Percentiles rank a stretch among this genome's conserved stretches.
Conservation (phyloP, 2,329 filamentous ascomycete genomes). For the Hypoxylon sp. region DNA sequence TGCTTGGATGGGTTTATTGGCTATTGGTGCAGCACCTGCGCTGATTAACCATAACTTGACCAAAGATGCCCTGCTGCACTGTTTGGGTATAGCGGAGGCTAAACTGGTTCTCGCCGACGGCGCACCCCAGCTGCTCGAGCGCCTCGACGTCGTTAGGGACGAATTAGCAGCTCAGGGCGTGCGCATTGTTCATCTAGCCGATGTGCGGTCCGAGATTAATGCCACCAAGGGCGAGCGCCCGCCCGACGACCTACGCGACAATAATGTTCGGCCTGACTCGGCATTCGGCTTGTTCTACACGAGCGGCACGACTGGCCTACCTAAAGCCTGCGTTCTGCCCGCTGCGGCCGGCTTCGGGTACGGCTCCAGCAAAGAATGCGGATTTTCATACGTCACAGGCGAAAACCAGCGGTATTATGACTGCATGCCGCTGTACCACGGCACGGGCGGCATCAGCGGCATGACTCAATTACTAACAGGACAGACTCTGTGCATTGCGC, state of each 20-base stretch:
- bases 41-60: slow-evolving; percentile 80
- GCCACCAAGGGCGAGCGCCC: slow-evolving; percentile 65
- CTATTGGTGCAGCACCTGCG: slow-evolving; percentile 77
- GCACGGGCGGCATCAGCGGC: slow-evolving; percentile 75
- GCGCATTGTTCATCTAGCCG: slow-evolving; percentile 67
- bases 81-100: slow-evolving; percentile 70
- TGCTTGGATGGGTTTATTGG: slow-evolving; percentile 74
- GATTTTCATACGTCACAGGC: slow-evolving; percentile 52
- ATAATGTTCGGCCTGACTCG: slow-evolving; percentile 64
- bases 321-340: slow-evolving; percentile 78
- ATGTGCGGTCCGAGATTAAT: slow-evolving; percentile 60
- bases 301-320: slow-evolving; percentile 80
- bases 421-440: slow-evolving; percentile 84
- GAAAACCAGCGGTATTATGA: slow-evolving; percentile 76
- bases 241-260: slow-evolving; percentile 67
- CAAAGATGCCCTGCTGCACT: slow-evolving; percentile 75
- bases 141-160: slow-evolving; percentile 70
- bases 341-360: slow-evolving; percentile 59
- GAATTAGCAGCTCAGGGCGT: slow-evolving; percentile 68
- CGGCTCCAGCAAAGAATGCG: slow-evolving; percentile 53
- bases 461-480: slow-evolving; percentile 68
- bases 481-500: slow-evolving; percentile 72
- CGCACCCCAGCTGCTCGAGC: slow-evolving; percentile 65
- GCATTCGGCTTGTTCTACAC: slow-evolving; percentile 80
- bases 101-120: slow-evolving; percentile 72